A percentile compares a stretch with the other conserved stretches of the same genome.
Evolutionary conservation across 371 early-diverging fungal genomes (phyloP).

Genomic region (Batkoa obscura): DNA sequence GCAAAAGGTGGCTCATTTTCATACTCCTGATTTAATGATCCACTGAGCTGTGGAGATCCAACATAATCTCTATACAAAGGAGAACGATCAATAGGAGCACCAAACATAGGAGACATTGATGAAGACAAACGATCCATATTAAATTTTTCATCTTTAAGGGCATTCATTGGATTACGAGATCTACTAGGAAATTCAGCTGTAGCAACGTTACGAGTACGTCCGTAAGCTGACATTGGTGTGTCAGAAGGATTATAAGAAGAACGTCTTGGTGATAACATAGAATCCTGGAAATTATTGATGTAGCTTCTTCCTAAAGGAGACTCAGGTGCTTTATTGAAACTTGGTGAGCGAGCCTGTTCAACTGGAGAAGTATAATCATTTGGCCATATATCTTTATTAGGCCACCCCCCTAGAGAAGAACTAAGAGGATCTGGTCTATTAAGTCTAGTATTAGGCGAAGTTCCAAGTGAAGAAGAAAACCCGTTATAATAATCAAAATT

Average conservation of each 20-base stretch:
- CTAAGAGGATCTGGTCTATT: too few species aligned
- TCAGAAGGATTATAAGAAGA: neutral
- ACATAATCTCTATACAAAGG: neutral
- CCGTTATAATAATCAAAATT: too few species aligned
- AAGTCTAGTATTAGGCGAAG: too few species aligned
- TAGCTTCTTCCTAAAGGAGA: neutral
- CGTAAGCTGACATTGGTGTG: neutral
- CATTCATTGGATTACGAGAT: neutral
- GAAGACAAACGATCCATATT: neutral
- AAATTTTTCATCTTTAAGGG: neutral
- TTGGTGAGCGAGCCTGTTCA: neutral
- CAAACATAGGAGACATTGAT: constrained; percentile 2
- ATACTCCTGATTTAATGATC: neutral
- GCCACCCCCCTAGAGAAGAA: neutral
- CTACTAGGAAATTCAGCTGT: neutral
- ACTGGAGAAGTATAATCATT: neutral
- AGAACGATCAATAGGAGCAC: neutral
- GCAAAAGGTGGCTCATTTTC: neutral
- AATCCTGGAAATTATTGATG: neutral
- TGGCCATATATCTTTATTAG: neutral
- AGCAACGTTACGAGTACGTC: neutral
- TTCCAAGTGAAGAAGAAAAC: too few species aligned
- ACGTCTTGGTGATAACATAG: neutral
- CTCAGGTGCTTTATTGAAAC: neutral
- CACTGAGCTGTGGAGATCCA: neutral